Evolutionary conservation across 257 asterid species (phyloP), one percentile per base, ranked within the genome.

Genomic region (Cynanchum wilfordii): DNA sequence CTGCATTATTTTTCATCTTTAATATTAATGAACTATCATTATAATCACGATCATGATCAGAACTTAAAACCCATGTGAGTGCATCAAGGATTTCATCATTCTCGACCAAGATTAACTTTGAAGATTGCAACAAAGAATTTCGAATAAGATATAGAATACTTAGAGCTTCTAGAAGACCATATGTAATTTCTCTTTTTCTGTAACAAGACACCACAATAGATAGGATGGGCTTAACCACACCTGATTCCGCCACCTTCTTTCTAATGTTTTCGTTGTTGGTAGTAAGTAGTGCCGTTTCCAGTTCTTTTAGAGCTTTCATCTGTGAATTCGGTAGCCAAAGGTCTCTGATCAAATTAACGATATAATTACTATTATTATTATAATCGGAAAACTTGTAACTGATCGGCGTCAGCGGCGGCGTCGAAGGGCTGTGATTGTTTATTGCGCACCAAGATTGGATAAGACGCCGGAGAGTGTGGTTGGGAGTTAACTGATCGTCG

Each of bases 381-480:
- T 33, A 33, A 33, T 33, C 2, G 38, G 38, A 30, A 45, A 44
- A 24, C 22, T 77, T 80, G 38, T 33, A 33, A 73, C 59, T 74
- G 45, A 42, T 42, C 74, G 68, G 38, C 38, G 5, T 3, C 1
- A 83, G 79, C 13, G 84, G 4, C 20, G 7, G 72, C 38, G 78
- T 72, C 2, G 86, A 86, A 7, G 44, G 44, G 44, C 44, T 38
- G 3, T 67, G 76, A 25, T 75, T 82, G 29, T 81, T 71, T 67
- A 50, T 51, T 10, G 84, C 20, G 77, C 78, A 82, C 91, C 97
- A 90, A 0, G 88, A 72, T 22, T 82, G 87, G 75, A 88, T 86
- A 76, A 87, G 68, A 3, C 88, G 84, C 11, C 83, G 82, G 51
- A 90, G 81, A 3, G 85, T 90, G 84, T 87, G 86, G 74, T 90